Conservation (phyloP, 1,284 basidiomycete genomes). For the Puccinia novopanici region DNA sequence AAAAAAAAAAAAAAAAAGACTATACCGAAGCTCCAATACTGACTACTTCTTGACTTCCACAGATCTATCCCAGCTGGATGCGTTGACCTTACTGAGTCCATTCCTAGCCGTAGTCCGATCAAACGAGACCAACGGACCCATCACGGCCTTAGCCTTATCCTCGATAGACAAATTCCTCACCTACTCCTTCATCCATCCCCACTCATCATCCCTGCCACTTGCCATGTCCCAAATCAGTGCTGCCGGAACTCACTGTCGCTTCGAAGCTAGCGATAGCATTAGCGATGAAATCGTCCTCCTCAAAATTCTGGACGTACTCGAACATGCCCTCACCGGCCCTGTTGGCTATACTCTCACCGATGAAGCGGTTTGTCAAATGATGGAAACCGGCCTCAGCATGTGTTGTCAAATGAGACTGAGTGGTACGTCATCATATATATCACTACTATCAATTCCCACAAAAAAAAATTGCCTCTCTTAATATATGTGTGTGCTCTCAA, state of each 20-base stretch:
- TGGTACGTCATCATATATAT: constrained; percentile 66
- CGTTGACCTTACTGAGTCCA: constrained; percentile 69
- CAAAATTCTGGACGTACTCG: constrained; percentile 86
- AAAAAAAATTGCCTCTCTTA: background rate
- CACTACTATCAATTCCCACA: background rate
- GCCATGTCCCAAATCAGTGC: constrained; percentile 82
- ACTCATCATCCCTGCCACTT: constrained; percentile 60
- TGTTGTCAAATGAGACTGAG: constrained; percentile 94
- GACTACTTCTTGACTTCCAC: constrained; percentile 56
- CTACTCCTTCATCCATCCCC: constrained; percentile 70
- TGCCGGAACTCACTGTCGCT: constrained; percentile 92
- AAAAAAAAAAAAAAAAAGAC: too few species aligned
- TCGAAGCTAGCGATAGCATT: constrained; percentile 92
- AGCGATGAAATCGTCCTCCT: constrained; percentile 94
- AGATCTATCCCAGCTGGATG: constrained; percentile 54
- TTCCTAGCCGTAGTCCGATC: constrained; percentile 93
- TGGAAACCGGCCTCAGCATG: constrained; percentile 95
- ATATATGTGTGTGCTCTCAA: background rate
- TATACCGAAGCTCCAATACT: background rate
- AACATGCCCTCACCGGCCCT: constrained; percentile 73
- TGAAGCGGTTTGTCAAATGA: constrained; percentile 93
- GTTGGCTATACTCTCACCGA: constrained; percentile 77
- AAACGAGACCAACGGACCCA: constrained; percentile 86
- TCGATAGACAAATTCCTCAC: constrained; percentile 84
- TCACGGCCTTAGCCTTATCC: constrained; percentile 83